These are phyloP conservation scores for Ophiocordyceps robertsii DNA, from an alignment of 2,329 filamentous ascomycete genomes.

Conservation along the genomic window DNA sequence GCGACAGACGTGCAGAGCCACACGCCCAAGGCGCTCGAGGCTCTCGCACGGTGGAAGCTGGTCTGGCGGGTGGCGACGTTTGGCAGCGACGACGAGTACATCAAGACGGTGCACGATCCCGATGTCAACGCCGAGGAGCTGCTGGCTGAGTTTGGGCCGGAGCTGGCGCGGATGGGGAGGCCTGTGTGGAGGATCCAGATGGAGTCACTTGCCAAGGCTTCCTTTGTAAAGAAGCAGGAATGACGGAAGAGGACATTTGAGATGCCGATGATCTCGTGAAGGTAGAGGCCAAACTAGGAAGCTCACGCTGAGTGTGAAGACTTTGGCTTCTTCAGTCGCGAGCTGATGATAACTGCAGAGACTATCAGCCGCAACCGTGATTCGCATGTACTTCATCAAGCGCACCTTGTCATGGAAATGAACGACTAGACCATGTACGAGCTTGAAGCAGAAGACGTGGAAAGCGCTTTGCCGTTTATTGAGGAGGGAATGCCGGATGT, in stretches of 20 bases:
- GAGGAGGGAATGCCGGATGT: no score
- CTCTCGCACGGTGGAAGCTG: conserved; percentile 25
- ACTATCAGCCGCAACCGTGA: no score
- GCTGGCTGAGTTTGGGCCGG: conserved; percentile 20
- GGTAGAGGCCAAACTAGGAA: not conserved
- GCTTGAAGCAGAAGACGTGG: no score
- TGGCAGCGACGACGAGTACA: conserved; percentile 12
- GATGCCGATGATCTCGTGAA: not conserved
- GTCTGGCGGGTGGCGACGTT: conserved; percentile 27
- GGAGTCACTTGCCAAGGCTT: conserved; percentile 11
- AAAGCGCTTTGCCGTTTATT: no score
- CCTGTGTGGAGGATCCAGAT: conserved; percentile 22
- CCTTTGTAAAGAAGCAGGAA: not conserved
- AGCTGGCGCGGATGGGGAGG: conserved; percentile 16
- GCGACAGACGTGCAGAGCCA: conserved; percentile 25
- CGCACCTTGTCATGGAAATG: no score
- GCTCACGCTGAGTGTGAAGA: not conserved
- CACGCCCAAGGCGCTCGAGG: conserved; percentile 15
- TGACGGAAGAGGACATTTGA: not conserved
- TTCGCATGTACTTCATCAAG: no score
- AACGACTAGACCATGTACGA: no score
- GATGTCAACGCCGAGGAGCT: conserved; percentile 7
- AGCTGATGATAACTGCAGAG: no score
- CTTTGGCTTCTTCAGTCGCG: no score
- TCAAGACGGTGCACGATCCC: conserved; percentile 1